Base-by-base conservation (phyloP, 2,329 filamentous ascomycete species). In the Fusarium sp. region DNA sequence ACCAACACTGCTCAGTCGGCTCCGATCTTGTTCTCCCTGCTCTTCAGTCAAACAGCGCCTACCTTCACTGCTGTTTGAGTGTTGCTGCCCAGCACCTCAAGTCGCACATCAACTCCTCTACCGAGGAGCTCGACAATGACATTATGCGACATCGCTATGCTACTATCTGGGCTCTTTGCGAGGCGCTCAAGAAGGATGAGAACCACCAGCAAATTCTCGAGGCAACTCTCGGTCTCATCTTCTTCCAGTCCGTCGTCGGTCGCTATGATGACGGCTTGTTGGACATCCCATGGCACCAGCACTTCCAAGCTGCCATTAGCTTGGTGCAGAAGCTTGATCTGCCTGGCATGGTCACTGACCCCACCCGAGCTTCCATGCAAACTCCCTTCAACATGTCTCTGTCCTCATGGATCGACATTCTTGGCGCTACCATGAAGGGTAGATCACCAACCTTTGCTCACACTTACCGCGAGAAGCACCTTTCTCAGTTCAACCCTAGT, bases 281-380 rank as follows among this genome's bases (percentile, higher is more conserved):
- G 18, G 94, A 98, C 78, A 97, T 98, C 74, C 90, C 94, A 23
- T 99, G 96, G 96, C 93, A 95, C 82, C 93, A 97, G 79, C 96
- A 99, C 83, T 98, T 98, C 83, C 92, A 97, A 79, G 94, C 94
- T 5, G 95, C 92, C 21, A 91, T 92, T 72, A 94, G 90, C 73
- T 86, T 98, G 55, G 92, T 97, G 25, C 89, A 92, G 78, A 94
- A 93, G 81, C 90, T 98, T 34, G 90, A 94, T 63, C 88, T 98
- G 41, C 91, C 92, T 12, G 85, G 86, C 41, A 80, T 90, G 49
- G 88, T 95, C 57, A 84, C 88, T 45, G 85, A 89, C 66, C 85
- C 87, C 53, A 84, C 85, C 53, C 86, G 90, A 71, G 75, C 74
- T 57, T 69, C 77, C 41, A 71, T 71, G 42, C 90, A 90, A 67